phyloP scores from a whole-genome alignment of 805 yeast species.

The Starmerella scarabaei region DNA sequence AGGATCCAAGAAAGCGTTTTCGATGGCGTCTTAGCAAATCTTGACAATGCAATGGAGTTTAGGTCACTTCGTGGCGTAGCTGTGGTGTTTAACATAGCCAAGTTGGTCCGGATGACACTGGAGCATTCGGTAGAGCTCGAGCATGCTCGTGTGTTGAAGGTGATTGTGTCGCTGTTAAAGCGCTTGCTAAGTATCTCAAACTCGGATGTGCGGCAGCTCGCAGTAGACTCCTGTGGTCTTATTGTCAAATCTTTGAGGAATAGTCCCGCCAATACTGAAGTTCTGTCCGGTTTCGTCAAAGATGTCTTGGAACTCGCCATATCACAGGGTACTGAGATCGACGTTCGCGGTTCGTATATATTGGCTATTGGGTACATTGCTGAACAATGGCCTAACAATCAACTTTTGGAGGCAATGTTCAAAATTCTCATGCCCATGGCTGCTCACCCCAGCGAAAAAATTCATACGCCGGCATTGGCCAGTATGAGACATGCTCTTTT shows the following conservation, averaged over 20 bases:
- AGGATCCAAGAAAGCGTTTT: conserved; percentile 81
- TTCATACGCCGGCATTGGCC: conserved; percentile 59
- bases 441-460: conserved; percentile 73
- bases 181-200: conserved; percentile 32
- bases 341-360: conserved; percentile 46
- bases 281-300: conserved; percentile 31
- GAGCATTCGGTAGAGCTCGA: neutral
- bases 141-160: conserved; percentile 30
- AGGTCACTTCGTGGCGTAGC: conserved; percentile 8
- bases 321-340: conserved; percentile 45
- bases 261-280: conserved; percentile 2
- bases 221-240: conserved; percentile 48
- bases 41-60: conserved; percentile 27
- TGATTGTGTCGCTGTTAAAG: conserved; percentile 40
- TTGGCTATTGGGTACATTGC: conserved; percentile 38
- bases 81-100: conserved; percentile 11
- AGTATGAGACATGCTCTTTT: conserved; percentile 46
- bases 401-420: conserved; percentile 11
- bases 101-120: conserved; percentile 5
- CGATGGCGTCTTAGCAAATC: conserved; percentile 54
- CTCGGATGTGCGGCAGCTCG: conserved; percentile 33
- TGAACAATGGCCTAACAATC: conserved; percentile 22
- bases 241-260: conserved; percentile 26
- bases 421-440: conserved; percentile 38
- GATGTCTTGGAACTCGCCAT: conserved; percentile 54